Evolutionary conservation across 257 asterid genomes (phyloP), one percentile per base, ranked within the genome.

Genomic region (Paulownia fortunei): DNA sequence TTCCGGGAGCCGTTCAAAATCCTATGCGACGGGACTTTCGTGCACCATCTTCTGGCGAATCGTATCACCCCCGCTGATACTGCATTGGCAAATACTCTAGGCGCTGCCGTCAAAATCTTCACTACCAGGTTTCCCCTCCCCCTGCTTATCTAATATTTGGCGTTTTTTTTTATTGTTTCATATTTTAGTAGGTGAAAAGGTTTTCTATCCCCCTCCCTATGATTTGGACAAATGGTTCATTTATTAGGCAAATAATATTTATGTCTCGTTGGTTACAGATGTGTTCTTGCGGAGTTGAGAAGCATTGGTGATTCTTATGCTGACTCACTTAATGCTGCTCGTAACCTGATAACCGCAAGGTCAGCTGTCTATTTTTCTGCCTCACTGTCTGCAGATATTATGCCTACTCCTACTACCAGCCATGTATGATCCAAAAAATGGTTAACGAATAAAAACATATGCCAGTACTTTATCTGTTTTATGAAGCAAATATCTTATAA

Each of bases 1-100:
- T 96, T 93, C 80, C 86, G 96, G 15, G 93, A 89, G 85, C 99
- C 98, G 46, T 93, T 86, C 83, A 93, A 96, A 83, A 85, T 96
- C 88, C 97, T 96, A 0, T 93, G 97, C 86, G 99, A 93, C 76
- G 98, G 99, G 72, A 96, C 97, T 47, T 95, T 95, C 80, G 94
- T 96, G 79, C 93, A 93, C 89, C 97, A 93, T 82, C 89, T 93
- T 51, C 70, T 93, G 16, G 55, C 61, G 9, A 92, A 92, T 79
- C 62, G 79, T 15, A 86, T 96, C 56, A 89, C 89, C 63, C 98
- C 98, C 0, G 98, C 97, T 73, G 99, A 95, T 85, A 91, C 96
- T 59, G 97, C 97, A 13, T 42, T 93, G 76, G 77, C 88, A 7
- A 93, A 90, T 72, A 85, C 69, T 34, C 89, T 96, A 60, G 97